Conservation (phyloP, 306 rosid genomes). For the Alnus rubra region DNA sequence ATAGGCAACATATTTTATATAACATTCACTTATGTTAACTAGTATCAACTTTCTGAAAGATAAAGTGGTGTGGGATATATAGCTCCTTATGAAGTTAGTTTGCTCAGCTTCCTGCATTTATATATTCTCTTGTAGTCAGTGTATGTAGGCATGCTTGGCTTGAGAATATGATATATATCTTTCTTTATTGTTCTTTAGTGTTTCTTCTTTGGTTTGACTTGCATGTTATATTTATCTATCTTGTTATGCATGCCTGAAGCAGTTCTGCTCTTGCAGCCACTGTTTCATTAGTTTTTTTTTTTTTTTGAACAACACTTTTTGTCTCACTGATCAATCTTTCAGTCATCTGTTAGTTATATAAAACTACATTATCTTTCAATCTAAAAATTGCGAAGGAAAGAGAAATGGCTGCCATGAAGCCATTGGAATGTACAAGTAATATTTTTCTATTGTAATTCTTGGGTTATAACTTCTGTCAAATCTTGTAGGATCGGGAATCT, state of each 20-base stretch:
- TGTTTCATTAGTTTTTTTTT: not conserved
- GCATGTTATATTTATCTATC: not conserved
- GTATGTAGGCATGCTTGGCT: not conserved
- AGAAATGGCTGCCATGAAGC: not conserved
- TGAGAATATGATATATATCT: not conserved
- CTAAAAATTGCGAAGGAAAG: not conserved
- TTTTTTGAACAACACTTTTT: not conserved
- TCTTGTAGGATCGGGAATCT: slow-evolving; percentile 75
- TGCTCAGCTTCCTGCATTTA: not conserved
- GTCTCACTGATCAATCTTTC: no score
- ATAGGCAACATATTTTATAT: not conserved
- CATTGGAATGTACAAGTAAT: not conserved
- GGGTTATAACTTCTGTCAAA: slow-evolving; percentile 15
- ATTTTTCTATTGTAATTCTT: slow-evolving; percentile 17
- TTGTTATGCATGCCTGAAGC: not conserved
- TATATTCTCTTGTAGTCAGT: not conserved
- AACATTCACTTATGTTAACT: no score
- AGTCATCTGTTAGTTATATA: no score
- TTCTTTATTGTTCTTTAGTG: not conserved
- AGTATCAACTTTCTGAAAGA: not conserved
- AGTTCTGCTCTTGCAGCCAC: not conserved
- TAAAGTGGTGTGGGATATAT: no score
- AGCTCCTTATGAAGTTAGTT: no score
- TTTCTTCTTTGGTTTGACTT: not conserved
- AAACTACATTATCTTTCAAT: not conserved